Conservation (phyloP, 768 basidiomycete species). For the Daedaleopsis nitida region DNA sequence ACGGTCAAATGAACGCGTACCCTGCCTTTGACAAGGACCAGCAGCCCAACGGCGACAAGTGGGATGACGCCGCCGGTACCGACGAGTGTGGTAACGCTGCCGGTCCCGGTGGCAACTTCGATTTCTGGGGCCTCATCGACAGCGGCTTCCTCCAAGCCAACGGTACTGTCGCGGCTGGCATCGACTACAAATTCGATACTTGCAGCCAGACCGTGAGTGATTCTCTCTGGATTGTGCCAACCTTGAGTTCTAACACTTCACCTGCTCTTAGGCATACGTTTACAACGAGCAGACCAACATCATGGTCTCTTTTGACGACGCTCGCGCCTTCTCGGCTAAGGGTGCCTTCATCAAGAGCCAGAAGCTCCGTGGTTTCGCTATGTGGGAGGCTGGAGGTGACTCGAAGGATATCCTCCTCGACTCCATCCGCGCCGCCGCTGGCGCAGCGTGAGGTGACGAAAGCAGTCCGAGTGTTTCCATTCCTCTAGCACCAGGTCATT, state of each 20-base stretch:
- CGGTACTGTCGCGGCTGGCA: constrained; percentile 49
- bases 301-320: constrained; percentile 69
- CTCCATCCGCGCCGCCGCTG: constrained; percentile 43
- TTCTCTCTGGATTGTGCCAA: not conserved
- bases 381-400: constrained; percentile 76
- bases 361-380: constrained; percentile 65
- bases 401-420: constrained; percentile 60
- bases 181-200: constrained; percentile 56
- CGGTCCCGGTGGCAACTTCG: constrained; percentile 57
- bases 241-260: not conserved
- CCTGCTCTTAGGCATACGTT: constrained; percentile 58
- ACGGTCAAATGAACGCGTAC: constrained; percentile 48
- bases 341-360: constrained; percentile 56
- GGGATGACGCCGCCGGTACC: constrained; percentile 50
- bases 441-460: not conserved
- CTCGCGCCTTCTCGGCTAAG: constrained; percentile 60
- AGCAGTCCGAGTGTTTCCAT: no score
- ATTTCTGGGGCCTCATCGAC: constrained; percentile 64
- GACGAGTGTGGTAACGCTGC: constrained; percentile 64
- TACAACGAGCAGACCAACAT: constrained; percentile 56
- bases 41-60: constrained; percentile 55
- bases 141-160: constrained; percentile 53
- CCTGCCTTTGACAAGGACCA: constrained; percentile 50
- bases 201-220: constrained; percentile 74
- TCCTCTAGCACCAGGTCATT: no score